Base-by-base conservation (phyloP, 371 early-diverging fungal species). In the Mucor lusitanicus region DNA sequence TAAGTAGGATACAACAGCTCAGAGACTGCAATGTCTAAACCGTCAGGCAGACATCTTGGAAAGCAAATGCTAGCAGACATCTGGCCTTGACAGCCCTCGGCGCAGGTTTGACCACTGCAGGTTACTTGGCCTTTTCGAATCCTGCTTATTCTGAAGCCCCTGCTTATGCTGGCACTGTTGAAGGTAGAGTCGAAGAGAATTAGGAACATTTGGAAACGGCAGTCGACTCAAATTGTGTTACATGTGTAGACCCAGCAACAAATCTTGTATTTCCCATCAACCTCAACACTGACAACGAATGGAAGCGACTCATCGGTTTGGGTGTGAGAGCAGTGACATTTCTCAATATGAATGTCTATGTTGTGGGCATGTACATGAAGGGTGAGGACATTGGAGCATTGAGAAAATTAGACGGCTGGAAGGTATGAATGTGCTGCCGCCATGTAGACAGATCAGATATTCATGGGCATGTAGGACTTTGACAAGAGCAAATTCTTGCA, bases 251-350 rank as follows among this genome's bases (percentile, higher is more conserved):
- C 19, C 80, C 81, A 0, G 68, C 69, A 17, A 76, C 81, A 5
- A 68, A 76, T 21, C 30, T 78, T 0, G 39, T 61, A 6, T 81
- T 84, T 62, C 84, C 84, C 8, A 60, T 78, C 32, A 67, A 71
- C 57, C 59, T 84, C 40, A 63, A 76, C 6, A 73, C 76, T 5
- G 57, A 68, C 25, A 75, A 66, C 0, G 78, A 76, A 63, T 77
- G 78, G 74, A 79, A 76, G 50, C 76, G 79, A 4, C 67, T 91
- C 6, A 67, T 92, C 40, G 92, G 92, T 6, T 76, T 89, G 7
- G 92, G 92, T 44, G 85, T 85, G 4, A 85, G 92, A 50, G 85
- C 84, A 72, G 90, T 91, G 21, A 88, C 87, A 11, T 90, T 92
- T 56, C 72, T 92, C 19, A 85, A 86, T 35, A 69, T 92, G 59